Evolutionary conservation across 2,329 filamentous ascomycete species (phyloP), one percentile per base, ranked within the genome.

Genomic region (Moelleriella libera): DNA sequence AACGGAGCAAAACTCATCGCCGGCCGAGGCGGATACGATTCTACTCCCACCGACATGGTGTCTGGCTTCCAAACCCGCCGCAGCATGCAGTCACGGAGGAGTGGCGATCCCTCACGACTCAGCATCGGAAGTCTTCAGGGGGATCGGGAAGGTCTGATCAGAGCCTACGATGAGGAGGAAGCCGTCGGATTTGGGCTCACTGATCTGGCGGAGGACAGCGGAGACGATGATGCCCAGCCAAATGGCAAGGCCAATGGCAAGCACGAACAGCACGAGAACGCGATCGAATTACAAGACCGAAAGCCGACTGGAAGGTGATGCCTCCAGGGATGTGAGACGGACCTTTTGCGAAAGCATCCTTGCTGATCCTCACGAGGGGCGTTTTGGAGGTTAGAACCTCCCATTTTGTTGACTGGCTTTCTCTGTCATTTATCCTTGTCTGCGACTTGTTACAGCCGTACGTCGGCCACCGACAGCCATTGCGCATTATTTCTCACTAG

Each of bases 1-100:
- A 82, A 94, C 58, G 89, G 89, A 46, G 79, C 74, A 49, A 77
- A 75, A 49, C 63, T 83, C 53, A 70, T 85, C 37, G 75, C 78
- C 47, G 76, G 77, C 47, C 80, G 68, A 43, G 62, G 74, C 54
- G 75, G 77, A 50, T 76, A 81, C 45, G 87, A 94, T 60, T 85
- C 83, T 45, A 85, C 89, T 5, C 92, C 90, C 10, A 96, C 89
- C 11, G 92, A 98, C 62, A 87, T 85, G 62, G 79, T 98, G 48
- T 88, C 88, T 30, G 86, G 85, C 53, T 78, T 94, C 54, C 86
- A 92, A 59, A 97, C 92, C 14, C 81, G 94, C 50, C 78, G 88
- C 53, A 94, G 87, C 60, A 96, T 98, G 88, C 92, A 97, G 62
- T 75, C 84, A 6, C 76, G 90, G 54, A 75, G 92, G 54, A 92